These are phyloP conservation scores for Penicillium steckii DNA, from an alignment of 495 filamentous ascomycete species.

Conservation along the genomic window DNA sequence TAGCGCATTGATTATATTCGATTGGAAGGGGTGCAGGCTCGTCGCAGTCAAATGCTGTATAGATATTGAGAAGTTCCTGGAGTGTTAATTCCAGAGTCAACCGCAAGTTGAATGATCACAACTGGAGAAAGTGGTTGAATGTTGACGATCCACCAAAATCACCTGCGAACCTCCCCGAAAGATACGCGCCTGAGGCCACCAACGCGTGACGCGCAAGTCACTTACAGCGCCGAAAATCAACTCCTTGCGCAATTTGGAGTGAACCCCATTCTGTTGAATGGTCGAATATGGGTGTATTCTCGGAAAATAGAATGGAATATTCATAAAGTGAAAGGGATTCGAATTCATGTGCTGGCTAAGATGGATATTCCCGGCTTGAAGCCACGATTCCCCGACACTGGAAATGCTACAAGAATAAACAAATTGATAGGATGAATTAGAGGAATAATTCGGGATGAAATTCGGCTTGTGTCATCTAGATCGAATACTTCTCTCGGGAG, in stretches of 20 bases:
- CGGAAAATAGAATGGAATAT: too few relatives aligned
- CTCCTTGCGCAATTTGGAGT: background rate
- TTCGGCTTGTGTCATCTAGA: too few relatives aligned
- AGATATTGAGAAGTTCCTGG: background rate
- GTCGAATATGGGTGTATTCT: background rate
- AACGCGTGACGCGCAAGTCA: conserved; percentile 36
- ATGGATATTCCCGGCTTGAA: too few relatives aligned
- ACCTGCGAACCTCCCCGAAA: conserved; percentile 12
- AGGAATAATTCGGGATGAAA: too few relatives aligned
- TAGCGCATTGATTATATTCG: background rate
- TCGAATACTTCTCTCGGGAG: too few relatives aligned
- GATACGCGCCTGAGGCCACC: conserved; percentile 35
- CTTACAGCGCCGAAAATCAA: conserved; percentile 23
- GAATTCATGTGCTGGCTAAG: too few relatives aligned
- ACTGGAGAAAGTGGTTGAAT: background rate
- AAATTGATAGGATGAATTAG: too few relatives aligned
- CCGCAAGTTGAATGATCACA: conserved; percentile 8
- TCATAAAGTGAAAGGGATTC: too few relatives aligned
- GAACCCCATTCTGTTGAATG: background rate
- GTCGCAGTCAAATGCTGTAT: background rate
- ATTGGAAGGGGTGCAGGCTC: background rate
- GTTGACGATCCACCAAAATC: conserved; percentile 19
- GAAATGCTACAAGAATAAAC: too few relatives aligned
- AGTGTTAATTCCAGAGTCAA: background rate
- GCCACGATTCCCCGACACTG: too few relatives aligned